Percentiles rank a stretch among this genome's conserved stretches.
Evolutionary conservation across 352 stramenopile genomes (phyloP).

Genomic region (Pythium rishiriense): DNA sequence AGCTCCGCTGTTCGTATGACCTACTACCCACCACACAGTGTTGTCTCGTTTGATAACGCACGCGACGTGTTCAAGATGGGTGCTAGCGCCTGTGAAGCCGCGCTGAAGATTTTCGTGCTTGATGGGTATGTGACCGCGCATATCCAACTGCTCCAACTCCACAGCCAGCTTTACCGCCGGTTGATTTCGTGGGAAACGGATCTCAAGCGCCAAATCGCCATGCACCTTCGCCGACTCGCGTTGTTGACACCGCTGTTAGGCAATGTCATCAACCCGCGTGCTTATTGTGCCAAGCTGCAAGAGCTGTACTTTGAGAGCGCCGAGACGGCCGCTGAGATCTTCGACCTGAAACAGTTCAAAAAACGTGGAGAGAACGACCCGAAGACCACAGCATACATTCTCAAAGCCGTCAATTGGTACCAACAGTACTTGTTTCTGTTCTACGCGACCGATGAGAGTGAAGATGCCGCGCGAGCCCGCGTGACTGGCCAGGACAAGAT

Average conservation of each 20-base stretch:
- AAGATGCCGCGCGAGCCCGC: constrained; percentile 7
- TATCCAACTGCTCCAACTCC: constrained; percentile 54
- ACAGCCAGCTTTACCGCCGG: constrained; percentile 59
- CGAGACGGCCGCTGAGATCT: constrained; percentile 58
- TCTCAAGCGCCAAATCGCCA: constrained; percentile 57
- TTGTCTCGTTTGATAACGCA: constrained; percentile 51
- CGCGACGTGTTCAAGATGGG: constrained; percentile 69
- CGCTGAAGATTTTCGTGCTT: constrained; percentile 48
- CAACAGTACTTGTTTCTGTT: constrained; percentile 73
- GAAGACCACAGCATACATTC: constrained; percentile 50
- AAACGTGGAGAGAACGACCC: constrained; percentile 26
- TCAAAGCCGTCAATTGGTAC: constrained; percentile 72
- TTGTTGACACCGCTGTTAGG: constrained; percentile 48
- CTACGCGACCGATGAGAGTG: constrained; percentile 31
- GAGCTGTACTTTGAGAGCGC: constrained; percentile 68
- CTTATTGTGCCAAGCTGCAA: constrained; percentile 56
- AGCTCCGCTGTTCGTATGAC: constrained; percentile 26
- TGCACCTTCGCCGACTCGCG: constrained; percentile 56
- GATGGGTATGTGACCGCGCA: constrained; percentile 73
- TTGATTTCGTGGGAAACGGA: constrained; percentile 57
- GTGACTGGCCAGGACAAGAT: constrained; percentile 31
- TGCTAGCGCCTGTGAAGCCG: constrained; percentile 40
- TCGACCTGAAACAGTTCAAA: constrained; percentile 63
- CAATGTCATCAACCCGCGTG: constrained; percentile 50
- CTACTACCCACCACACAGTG: constrained; percentile 25